Evolutionary conservation across 225 moss, liverwort and hornwort genomes (phyloP), one percentile per base, ranked within the genome.

Genomic region (Asterella californica): DNA sequence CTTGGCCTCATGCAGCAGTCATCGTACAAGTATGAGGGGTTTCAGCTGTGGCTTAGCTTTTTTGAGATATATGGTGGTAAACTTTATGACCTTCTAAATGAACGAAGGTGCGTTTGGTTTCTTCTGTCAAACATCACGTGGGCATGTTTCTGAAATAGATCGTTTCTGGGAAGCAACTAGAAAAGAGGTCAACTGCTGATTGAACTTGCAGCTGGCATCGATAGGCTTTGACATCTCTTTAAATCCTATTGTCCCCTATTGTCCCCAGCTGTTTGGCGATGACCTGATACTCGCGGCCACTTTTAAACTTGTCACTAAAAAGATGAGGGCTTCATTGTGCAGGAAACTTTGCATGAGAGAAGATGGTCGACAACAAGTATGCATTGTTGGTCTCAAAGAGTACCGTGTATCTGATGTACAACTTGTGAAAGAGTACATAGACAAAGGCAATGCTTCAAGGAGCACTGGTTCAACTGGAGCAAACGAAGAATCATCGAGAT

Each of bases 41-140:
- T 93, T 82, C 94, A 99, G 78, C 85, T 99, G 79, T 99, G 97
- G 97, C 94, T 99, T 83, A 99, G 97, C 78, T 99, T 95, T 88
- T 99, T 99, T 88, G 97, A 99, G 90, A 99, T 99, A 78, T 99
- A 99, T 77, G 97, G 97, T 83, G 97, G 97, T 83, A 99, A 99
- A 89, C 92, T 99, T 74, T 99, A 94, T 84, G 97, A 99, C 87
- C 93, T 99, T 78, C 86, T 99, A 72, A 99, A 95, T 83, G 97
- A 99, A 76, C 90, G 97, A 85, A 99, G 97, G 97, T 99, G 49
- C 32, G 87, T 86, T 82, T 85, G 75, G 60, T 78, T 63, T 83
- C 78, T 75, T 63, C 6, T 37, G 2, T 18, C 25, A 9, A 15
- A 32, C 19, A 19, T 59, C 36, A 75, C 30, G 34, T 22, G 38